phyloP scores from a whole-genome alignment of 2,329 filamentous ascomycete genomes.

The Colletotrichum abscissum region DNA sequence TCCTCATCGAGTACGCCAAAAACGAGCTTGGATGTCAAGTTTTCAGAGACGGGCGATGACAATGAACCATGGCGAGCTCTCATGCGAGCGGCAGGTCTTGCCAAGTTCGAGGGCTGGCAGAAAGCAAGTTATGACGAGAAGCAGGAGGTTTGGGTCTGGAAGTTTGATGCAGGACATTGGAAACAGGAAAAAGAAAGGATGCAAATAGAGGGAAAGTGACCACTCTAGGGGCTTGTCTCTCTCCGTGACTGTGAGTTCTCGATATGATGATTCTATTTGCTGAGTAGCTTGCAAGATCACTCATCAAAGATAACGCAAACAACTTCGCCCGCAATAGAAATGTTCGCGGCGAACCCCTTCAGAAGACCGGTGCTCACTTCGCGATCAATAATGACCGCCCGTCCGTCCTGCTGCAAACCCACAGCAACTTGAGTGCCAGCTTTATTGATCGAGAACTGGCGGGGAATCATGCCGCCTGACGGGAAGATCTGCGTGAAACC shows the following conservation, averaged over 20 bases:
- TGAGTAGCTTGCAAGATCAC: constrained; percentile 32
- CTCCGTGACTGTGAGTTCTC: background rate
- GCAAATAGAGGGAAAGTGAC: background rate
- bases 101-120: background rate
- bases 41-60: background rate
- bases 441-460: constrained; percentile 75
- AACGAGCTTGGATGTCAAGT: background rate
- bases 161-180: background rate
- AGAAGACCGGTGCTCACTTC: constrained; percentile 70
- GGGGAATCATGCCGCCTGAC: constrained; percentile 71
- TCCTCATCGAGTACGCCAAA: background rate
- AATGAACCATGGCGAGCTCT: background rate
- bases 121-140: background rate
- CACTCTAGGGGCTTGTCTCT: background rate
- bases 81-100: background rate
- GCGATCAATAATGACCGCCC: constrained; percentile 70
- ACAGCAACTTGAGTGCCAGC: constrained; percentile 73
- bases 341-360: constrained; percentile 54
- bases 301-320: constrained; percentile 61
- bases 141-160: background rate
- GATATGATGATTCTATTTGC: background rate
- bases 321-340: constrained; percentile 55
- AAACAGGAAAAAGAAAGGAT: background rate
- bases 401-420: constrained; percentile 70
- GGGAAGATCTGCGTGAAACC: constrained; percentile 66